These are phyloP conservation scores for Bruguiera gymnorhiza DNA, from an alignment of 345 rosid species.

Conservation along the genomic window DNA sequence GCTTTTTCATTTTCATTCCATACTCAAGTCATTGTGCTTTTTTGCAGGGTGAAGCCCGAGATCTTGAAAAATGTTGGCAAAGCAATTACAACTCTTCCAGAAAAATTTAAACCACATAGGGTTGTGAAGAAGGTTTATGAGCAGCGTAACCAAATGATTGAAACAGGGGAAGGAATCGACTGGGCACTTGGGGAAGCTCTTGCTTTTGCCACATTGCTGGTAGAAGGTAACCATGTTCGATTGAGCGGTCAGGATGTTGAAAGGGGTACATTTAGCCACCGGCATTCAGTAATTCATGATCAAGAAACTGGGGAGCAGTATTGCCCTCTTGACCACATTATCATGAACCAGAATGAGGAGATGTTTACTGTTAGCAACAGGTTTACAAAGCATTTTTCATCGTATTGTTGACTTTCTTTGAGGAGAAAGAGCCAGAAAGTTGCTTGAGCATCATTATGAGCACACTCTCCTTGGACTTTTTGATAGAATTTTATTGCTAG, in stretches of 20 bases:
- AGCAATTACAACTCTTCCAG: conserved; percentile 64
- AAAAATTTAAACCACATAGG: conserved; percentile 68
- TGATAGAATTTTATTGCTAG: neutral
- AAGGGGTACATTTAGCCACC: conserved; percentile 83
- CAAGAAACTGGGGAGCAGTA: conserved; percentile 70
- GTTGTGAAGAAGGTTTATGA: conserved; percentile 79
- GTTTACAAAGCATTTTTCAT: conserved; percentile 22
- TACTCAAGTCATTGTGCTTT: conserved; percentile 17
- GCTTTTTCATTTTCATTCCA: neutral
- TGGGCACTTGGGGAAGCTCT: conserved; percentile 86
- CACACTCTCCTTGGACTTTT: neutral
- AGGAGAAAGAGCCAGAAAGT: neutral
- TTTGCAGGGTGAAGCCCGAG: conserved; percentile 72
- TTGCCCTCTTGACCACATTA: conserved; percentile 71
- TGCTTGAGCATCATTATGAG: neutral
- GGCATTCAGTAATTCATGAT: conserved; percentile 74
- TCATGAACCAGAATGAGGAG: conserved; percentile 66
- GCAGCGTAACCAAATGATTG: conserved; percentile 71
- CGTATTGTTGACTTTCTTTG: neutral
- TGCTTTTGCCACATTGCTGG: conserved; percentile 70
- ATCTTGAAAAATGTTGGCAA: conserved; percentile 79
- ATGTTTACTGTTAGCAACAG: conserved; percentile 90
- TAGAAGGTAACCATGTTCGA: conserved; percentile 88
- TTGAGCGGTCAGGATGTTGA: conserved; percentile 92
- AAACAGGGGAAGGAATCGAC: conserved; percentile 78